Percentiles rank a stretch among this genome's conserved stretches.
phyloP scores from a whole-genome alignment of 83 land plant genomes.

The Diphasiastrum complanatum region DNA sequence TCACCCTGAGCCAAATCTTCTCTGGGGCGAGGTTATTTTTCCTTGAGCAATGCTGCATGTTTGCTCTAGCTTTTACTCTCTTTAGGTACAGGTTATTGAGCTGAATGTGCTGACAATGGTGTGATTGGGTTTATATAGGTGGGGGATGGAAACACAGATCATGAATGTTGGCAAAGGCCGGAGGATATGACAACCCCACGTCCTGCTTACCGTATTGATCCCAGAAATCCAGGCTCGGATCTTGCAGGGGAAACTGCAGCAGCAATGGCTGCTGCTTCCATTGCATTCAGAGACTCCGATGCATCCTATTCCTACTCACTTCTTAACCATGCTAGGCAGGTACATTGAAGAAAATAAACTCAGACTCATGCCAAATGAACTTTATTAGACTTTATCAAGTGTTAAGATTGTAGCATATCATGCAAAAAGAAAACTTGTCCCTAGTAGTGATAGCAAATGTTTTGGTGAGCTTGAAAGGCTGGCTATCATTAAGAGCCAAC shows the following conservation, averaged over 20 bases:
- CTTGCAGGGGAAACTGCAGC: conserved; percentile 80
- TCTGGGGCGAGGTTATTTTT: conserved; percentile 46
- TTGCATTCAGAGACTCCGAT: conserved; percentile 47
- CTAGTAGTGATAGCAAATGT: too few relatives aligned
- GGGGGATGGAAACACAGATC: conserved; percentile 69
- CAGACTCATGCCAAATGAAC: not conserved
- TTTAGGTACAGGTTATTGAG: not conserved
- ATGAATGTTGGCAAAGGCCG: conserved; percentile 67
- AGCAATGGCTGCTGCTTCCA: conserved; percentile 79
- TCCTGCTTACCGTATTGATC: conserved; percentile 35
- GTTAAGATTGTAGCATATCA: not conserved
- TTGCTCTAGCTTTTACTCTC: not conserved
- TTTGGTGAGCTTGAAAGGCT: too few relatives aligned
- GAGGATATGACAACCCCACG: conserved; percentile 81
- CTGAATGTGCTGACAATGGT: not conserved
- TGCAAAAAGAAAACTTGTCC: too few relatives aligned
- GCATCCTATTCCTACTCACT: conserved; percentile 52
- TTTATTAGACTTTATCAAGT: not conserved
- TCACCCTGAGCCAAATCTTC: conserved; percentile 45
- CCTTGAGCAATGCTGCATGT: not conserved
- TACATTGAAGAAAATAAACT: conserved; percentile 15
- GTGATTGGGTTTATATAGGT: conserved; percentile 36
- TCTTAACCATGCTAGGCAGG: conserved; percentile 56
- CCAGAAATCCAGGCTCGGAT: conserved; percentile 55
- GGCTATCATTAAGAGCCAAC: too few relatives aligned